Evolutionary conservation across 2,329 filamentous ascomycete species (phyloP).

Genomic region (Ascochyta koolunga): DNA sequence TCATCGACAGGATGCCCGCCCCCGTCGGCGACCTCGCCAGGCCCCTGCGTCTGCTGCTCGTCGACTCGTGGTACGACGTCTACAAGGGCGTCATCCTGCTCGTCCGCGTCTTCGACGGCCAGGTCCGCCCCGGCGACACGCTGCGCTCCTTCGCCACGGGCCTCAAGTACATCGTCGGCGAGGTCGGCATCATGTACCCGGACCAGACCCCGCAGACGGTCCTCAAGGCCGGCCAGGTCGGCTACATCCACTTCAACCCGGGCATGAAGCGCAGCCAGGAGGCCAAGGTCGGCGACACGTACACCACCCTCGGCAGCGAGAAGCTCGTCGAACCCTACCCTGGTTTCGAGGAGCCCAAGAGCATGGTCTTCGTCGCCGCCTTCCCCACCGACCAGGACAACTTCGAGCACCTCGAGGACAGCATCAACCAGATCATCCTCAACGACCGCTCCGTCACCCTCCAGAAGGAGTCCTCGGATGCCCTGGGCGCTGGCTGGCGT

Average conservation of each 20-base stretch:
- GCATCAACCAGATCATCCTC: conserved; percentile 88
- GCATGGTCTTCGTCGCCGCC: conserved; percentile 98
- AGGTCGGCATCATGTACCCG: conserved; percentile 96
- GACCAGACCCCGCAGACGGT: conserved; percentile 79
- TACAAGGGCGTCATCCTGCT: conserved; percentile 93
- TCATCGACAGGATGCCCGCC: conserved; percentile 83
- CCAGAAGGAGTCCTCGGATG: conserved; percentile 92
- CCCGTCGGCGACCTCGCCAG: conserved; percentile 75
- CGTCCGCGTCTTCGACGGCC: conserved; percentile 89
- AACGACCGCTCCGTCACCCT: conserved; percentile 95
- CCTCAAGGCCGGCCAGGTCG: conserved; percentile 89
- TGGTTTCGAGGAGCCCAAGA: conserved; percentile 95
- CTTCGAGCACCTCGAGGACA: conserved; percentile 86
- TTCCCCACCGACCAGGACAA: conserved; percentile 92
- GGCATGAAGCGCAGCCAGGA: conserved; percentile 98
- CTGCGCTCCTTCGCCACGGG: conserved; percentile 88
- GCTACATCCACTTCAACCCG: conserved; percentile 96
- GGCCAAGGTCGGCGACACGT: conserved; percentile 94
- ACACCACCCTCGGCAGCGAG: conserved; percentile 80
- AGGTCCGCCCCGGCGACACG: conserved; percentile 79
- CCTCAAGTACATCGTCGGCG: conserved; percentile 88
- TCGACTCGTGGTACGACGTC: conserved; percentile 98
- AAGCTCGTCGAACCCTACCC: conserved; percentile 78
- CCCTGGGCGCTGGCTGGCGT: conserved; percentile 90
- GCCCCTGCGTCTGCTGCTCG: conserved; percentile 82